These are phyloP conservation scores for Cairneyella variabilis DNA, from an alignment of 495 filamentous ascomycete species.

Conservation along the genomic window DNA sequence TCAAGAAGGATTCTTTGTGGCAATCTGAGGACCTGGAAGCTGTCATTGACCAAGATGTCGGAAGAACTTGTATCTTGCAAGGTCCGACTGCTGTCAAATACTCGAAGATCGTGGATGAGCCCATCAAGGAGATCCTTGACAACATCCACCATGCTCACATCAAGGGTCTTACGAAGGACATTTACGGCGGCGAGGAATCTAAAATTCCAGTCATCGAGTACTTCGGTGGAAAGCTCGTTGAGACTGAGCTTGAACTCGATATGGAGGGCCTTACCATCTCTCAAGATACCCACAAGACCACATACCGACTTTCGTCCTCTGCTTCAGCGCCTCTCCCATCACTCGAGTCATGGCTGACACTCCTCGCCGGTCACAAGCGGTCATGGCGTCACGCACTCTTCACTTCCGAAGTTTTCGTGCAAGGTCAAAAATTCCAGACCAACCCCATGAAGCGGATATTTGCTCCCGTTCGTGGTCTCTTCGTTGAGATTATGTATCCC, in stretches of 20 bases:
- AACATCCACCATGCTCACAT: conserved; percentile 87
- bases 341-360: conserved; percentile 74
- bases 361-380: conserved; percentile 78
- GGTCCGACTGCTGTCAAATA: conserved; percentile 92
- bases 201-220: conserved; percentile 86
- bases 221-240: conserved; percentile 79
- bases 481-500: conserved; percentile 81
- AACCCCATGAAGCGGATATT: conserved; percentile 93
- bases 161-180: conserved; percentile 66
- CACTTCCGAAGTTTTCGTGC: conserved; percentile 88
- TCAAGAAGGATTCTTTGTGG: conserved; percentile 99
- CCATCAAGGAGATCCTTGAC: conserved; percentile 89
- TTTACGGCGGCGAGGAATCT: conserved; percentile 70
- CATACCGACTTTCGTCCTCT: conserved; percentile 73
- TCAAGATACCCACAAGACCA: conserved; percentile 68
- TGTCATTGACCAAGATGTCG: conserved; percentile 93
- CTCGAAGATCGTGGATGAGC: conserved; percentile 83
- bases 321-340: conserved; percentile 68
- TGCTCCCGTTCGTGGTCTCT: conserved; percentile 75
- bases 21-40: conserved; percentile 96
- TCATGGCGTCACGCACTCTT: conserved; percentile 98
- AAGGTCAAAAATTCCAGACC: conserved; percentile 93
- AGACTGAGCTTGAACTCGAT: conserved; percentile 57
- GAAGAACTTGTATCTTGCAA: conserved; percentile 90
- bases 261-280: conserved; percentile 78